Base-by-base conservation (phyloP, 1,139 yeast genomes). In the Lodderomyces pseudojiufengensis region DNA sequence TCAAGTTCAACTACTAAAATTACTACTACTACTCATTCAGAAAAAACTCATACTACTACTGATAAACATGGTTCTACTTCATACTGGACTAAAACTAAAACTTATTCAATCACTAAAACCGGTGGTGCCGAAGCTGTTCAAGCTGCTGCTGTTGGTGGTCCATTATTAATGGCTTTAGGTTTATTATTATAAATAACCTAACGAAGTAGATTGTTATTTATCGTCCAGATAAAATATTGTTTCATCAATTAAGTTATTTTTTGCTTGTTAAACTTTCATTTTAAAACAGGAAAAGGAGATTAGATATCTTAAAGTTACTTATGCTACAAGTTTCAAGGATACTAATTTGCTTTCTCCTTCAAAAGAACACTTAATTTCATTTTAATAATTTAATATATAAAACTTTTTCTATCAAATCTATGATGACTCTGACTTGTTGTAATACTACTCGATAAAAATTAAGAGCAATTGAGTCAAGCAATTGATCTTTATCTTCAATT, bases 61-160 rank as follows among this genome's bases (percentile, higher is more conserved):
- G n/a, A 39, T 9, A 28, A 32, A 22, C 23, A 37, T 11, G 23
- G 36, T 15, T 33, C 38, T 9, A 31, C 43, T 18, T 34, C 47
- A 11, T 28, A 33, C 24, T 37, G 34, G 27, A 40, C 41, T 22
- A 40, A 40, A 30, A 35, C 50, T 31, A 29, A 38, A 14, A 45
- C 49, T 24, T 42, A 42, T 32, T 45, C 50, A 25, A 39, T 46
- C 20, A 46, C 50, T 38, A 47, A 46, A 40, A 46, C 51, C 27
- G 45, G 45, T 40, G 49, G 40, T 30, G 52, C 36, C 39, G 49
- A 37, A 30, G 33, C 43, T 10, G 41, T 38, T 32, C 40, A 38
- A 15, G 40, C 41, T 31, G 40, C 37, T 20, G 37, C 44, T 23
- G 44, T 40, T 24, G 43, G 43, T 31, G 44, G 48, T 32, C 45